Base-by-base conservation (phyloP, 1,284 basidiomycete species). In the Boletus smithii region DNA sequence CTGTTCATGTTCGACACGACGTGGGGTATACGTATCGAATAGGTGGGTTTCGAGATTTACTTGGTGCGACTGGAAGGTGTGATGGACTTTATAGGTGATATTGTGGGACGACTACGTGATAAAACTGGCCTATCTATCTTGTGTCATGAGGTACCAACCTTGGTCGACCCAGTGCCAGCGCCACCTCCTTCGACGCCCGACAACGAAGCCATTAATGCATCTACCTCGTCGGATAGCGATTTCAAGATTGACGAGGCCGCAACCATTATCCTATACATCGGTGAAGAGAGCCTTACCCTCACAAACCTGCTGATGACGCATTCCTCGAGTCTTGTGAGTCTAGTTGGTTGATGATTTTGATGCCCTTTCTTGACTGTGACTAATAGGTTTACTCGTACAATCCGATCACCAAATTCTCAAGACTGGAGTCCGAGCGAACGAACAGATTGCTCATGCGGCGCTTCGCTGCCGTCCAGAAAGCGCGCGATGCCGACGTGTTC, bases 381-480 rank as follows among this genome's bases (percentile, higher is more conserved):
- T 8, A 8, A 42, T 14, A 91, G 85, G 74, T 94, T 11, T 81
- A 85, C 57, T 82, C 83, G 0, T 97, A 92, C 69, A 77, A 93
- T 50, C 89, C 94, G 0, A 54, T 64, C 16, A 73, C 73, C 0
- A 60, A 68, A 18, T 61, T 61, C 0, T 68, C 80, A 3, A 69
- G 73, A 23, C 61, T 86, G 30, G 82, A 91, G 57, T 83, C 90
- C 0, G 65, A 69, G 1, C 70, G 74, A 11, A 85, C 86, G 2
- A 97, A 97, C 55, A 83, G 79, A 40, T 73, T 97, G 6, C 80
- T 99, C n/a, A 95, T 94, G 84, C 82, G 90, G 1, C 83, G 97
- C 13, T 95, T 98, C 55, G 88, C 85, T 3, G 75, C 82, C 0
- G 81, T 99, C 9, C 94, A 97, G 63, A 86, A 86, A 60, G 94